Base-by-base conservation (phyloP, 306 rosid species). In the Quillaja saponaria region DNA sequence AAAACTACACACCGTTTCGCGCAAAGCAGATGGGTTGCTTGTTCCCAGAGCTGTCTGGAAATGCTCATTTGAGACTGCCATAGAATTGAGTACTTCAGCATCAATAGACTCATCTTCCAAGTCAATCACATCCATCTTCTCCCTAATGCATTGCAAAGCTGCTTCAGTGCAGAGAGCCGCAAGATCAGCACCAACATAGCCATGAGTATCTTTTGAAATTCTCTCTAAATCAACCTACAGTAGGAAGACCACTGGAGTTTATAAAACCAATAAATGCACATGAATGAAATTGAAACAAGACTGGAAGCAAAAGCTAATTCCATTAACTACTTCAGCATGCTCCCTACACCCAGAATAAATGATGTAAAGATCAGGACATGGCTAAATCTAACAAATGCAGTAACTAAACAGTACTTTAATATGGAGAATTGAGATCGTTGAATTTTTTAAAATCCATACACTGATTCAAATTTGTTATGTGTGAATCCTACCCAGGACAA, bases 111-210 rank as follows among this genome's bases (percentile, higher is more conserved):
- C 87, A 41, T 85, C 90, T 76, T 81, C 87, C 76, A 84, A 78
- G 58, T 84, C 84, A 33, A 78, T 84, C 34, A 84, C 76, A 37
- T 84, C 90, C 90, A 84, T 84, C 61, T 84, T 84, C 78, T 84
- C 90, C 61, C 90, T 76, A 55, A 84, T 84, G 77, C 87, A 84
- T 55, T 84, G 90, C 58, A 84, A 54, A 25, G 90, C 85, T 53
- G 90, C 90, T 78, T 84, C 87, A 31, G 85, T 85, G 57, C 90
- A 85, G 51, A 85, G 87, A 58, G 91, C 91, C 47, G 87, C 91
- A 64, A 85, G 84, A 56, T 85, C 87, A 13, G 85, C 85, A 57
- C 91, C 91, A 68, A 85, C 87, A 79, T 85, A 85, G 0, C 90
- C 85, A 71, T 85, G 90, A 0, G 87, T 81, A 45, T 81, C 83